These are phyloP conservation scores for Amanita muscaria DNA, from an alignment of 768 basidiomycete species.

Conservation along the genomic window DNA sequence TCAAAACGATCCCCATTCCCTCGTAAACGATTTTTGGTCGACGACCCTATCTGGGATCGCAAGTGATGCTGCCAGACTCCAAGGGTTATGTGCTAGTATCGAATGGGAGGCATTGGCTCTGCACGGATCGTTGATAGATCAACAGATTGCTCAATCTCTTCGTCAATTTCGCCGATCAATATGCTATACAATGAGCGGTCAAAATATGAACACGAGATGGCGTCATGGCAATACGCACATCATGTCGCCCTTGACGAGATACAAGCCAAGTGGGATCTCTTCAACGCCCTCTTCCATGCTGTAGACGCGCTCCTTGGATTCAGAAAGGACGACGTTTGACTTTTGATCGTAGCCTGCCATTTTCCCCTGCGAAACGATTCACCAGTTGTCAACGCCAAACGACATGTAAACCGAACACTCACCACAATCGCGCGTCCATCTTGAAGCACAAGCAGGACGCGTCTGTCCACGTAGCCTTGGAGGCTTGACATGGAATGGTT, in stretches of 20 bases:
- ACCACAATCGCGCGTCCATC: conserved; percentile 95
- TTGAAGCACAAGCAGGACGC: conserved; percentile 89
- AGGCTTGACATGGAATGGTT: conserved; percentile 72
- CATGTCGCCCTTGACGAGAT: conserved; percentile 97
- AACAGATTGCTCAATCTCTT: conserved; percentile 64
- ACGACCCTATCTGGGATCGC: no score
- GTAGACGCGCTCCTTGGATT: conserved; percentile 90
- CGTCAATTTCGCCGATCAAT: conserved; percentile 81
- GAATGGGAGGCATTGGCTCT: conserved; percentile 78
- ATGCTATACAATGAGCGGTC: conserved; percentile 35
- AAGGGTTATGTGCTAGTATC: conserved; percentile 38
- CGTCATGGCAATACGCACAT: conserved; percentile 87
- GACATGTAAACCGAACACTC: conserved; percentile 20
- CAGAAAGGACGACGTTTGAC: conserved; percentile 91
- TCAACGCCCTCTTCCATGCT: conserved; percentile 88
- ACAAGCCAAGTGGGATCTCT: conserved; percentile 89
- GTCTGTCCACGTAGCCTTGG: conserved; percentile 87
- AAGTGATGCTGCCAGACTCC: no score
- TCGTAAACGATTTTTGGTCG: no score
- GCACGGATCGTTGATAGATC: conserved; percentile 77
- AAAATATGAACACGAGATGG: no score
- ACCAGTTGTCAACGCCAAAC: not conserved
- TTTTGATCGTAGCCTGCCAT: conserved; percentile 93
- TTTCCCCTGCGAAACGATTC: conserved; percentile 55
- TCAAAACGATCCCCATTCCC: no score